Evolutionary conservation across 768 basidiomycete species (phyloP).

Genomic region (Russula virescens): DNA sequence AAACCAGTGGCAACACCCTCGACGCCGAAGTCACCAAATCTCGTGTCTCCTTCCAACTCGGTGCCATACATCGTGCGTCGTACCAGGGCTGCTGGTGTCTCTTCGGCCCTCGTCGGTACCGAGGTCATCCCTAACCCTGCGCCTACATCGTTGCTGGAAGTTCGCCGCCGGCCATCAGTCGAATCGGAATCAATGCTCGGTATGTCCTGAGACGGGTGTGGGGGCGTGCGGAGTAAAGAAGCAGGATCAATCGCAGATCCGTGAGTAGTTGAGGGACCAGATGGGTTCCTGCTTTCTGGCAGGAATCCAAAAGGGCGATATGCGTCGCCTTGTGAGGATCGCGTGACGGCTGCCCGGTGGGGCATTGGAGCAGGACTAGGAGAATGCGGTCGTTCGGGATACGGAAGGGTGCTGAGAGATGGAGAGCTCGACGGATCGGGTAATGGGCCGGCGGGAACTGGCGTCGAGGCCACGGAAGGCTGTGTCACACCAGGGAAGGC

Average conservation of each 20-base stretch:
- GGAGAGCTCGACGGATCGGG: slow-evolving; percentile 16
- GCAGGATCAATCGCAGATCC: slow-evolving; percentile 20
- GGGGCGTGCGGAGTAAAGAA: slow-evolving; percentile 21
- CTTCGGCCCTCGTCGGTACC: slow-evolving; percentile 36
- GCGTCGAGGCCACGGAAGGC: slow-evolving; percentile 9
- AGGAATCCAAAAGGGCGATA: slow-evolving; percentile 22
- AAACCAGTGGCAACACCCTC: slow-evolving; percentile 71
- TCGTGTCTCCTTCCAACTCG: slow-evolving; percentile 72
- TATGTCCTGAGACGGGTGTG: slow-evolving; percentile 10
- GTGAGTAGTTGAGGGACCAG: slow-evolving; percentile 7
- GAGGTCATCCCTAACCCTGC: slow-evolving; percentile 40
- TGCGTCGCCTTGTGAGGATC: slow-evolving; percentile 13
- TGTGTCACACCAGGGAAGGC: slow-evolving; percentile 17
- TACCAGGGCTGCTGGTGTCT: slow-evolving; percentile 42
- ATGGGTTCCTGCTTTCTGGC: slow-evolving; percentile 14
- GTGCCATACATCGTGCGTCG: slow-evolving; percentile 81
- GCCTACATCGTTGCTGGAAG: slow-evolving; percentile 41
- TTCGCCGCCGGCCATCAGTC: slow-evolving; percentile 11
- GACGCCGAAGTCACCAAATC: slow-evolving; percentile 80
- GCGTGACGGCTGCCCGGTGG: slow-evolving; percentile 6
- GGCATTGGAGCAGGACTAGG: slow-evolving; percentile 22
- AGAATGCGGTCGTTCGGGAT: slow-evolving; percentile 23
- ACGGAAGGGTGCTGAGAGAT: slow-evolving; percentile 14
- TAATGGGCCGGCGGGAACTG: slow-evolving; percentile 10
- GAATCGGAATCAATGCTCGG: slow-evolving; percentile 11